Conservation (phyloP, 2,329 filamentous ascomycete genomes). For the Ploettnerulaceae sp. region DNA sequence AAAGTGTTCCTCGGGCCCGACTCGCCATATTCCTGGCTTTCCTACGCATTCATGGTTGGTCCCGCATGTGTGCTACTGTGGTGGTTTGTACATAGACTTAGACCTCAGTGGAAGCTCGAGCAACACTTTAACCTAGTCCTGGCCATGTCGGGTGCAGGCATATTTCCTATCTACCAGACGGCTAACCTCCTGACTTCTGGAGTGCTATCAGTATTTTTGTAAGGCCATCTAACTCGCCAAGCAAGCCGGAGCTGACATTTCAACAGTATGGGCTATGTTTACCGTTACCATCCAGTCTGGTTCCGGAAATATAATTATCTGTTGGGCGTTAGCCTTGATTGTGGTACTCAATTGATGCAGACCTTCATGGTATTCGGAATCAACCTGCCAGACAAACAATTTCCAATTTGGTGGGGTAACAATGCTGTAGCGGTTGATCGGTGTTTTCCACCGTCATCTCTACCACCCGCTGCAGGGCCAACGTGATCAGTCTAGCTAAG, state of each 20-base stretch:
- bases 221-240: background rate
- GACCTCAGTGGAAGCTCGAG: constrained; percentile 32
- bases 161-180: constrained; percentile 31
- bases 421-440: constrained; percentile 25
- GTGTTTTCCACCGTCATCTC: constrained; percentile 27
- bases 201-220: constrained; percentile 29
- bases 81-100: constrained; percentile 28
- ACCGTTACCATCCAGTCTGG: constrained; percentile 34
- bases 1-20: constrained; percentile 27
- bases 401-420: constrained; percentile 34
- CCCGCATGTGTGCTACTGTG: constrained; percentile 26
- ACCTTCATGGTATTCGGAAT: constrained; percentile 32
- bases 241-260: background rate
- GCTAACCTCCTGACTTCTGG: constrained; percentile 31
- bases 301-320: constrained; percentile 42
- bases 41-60: constrained; percentile 33
- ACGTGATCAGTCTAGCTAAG: too few relatives aligned
- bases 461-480: constrained; percentile 23
- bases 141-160: constrained; percentile 28
- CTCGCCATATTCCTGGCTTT: constrained; percentile 31
- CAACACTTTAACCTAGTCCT: constrained; percentile 29
- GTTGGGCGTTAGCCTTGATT: constrained; percentile 38
- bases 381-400: constrained; percentile 26
- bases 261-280: constrained; percentile 30
- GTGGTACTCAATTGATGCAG: constrained; percentile 31